phyloP scores from a whole-genome alignment of 73 alveolate species.

The Paraurostyla sp. region DNA sequence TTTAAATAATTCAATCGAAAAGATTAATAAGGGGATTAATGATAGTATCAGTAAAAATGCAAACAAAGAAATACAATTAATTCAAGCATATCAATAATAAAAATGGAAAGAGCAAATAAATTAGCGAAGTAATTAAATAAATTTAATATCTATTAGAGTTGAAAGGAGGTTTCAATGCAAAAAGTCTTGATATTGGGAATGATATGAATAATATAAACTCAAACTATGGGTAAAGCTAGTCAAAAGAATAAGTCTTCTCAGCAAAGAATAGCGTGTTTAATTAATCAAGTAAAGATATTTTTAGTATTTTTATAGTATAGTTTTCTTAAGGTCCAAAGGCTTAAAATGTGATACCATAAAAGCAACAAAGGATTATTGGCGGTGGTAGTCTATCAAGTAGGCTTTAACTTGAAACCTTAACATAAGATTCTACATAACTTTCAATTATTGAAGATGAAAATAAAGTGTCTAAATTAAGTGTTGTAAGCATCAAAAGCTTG shows the following conservation, averaged over 20 bases:
- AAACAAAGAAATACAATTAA: slow-evolving; percentile 13
- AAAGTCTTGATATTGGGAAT: slow-evolving; percentile 22
- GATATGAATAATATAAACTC: neutral
- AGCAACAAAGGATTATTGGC: neutral
- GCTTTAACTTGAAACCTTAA: neutral
- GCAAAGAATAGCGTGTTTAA: slow-evolving; percentile 4
- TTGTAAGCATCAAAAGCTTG: neutral
- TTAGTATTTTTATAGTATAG: neutral
- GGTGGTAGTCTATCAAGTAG: slow-evolving; percentile 33
- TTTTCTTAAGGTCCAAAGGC: neutral
- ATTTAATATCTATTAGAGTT: slow-evolving; percentile 3
- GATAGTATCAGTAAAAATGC: slow-evolving; percentile 19
- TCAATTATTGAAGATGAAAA: slow-evolving; percentile 26
- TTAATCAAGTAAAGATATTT: neutral
- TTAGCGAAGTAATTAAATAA: slow-evolving; percentile 22
- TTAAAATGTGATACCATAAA: neutral
- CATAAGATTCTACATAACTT: slow-evolving; percentile 1
- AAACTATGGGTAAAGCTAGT: neutral
- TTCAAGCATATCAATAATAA: slow-evolving; percentile 38
- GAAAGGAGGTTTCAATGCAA: slow-evolving; percentile 21
- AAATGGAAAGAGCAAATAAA: slow-evolving; percentile 49
- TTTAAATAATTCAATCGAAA: slow-evolving; percentile 30
- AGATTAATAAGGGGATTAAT: slow-evolving; percentile 29
- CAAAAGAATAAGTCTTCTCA: slow-evolving; percentile 4
- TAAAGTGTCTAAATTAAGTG: slow-evolving; percentile 18